Conservation (phyloP, 768 basidiomycete species). For the Suillus occidentalis region DNA sequence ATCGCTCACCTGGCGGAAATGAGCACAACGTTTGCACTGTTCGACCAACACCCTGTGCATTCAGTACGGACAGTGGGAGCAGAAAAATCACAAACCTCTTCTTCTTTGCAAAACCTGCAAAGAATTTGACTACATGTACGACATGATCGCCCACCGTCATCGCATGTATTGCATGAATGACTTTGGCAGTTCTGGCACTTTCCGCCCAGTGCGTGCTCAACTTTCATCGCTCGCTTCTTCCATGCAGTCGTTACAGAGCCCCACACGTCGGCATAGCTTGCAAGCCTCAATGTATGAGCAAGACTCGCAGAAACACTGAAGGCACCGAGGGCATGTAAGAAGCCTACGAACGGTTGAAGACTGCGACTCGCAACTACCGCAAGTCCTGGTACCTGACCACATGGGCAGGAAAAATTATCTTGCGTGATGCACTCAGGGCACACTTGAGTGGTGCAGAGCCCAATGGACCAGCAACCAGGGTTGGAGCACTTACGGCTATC, state of each 20-base stretch:
- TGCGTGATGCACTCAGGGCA: conserved; percentile 5
- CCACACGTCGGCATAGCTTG: not conserved
- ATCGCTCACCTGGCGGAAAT: not conserved
- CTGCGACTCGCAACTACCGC: conserved; percentile 2
- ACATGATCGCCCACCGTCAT: not conserved
- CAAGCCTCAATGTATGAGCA: not conserved
- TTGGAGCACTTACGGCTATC: not conserved
- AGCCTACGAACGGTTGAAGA: not conserved
- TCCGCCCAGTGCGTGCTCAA: not conserved
- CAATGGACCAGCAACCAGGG: conserved; percentile 1
- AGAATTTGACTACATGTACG: not conserved
- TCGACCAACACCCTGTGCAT: not conserved
- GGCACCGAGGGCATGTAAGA: conserved; percentile 1
- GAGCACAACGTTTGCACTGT: not conserved
- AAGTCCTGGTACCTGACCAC: conserved; percentile 3
- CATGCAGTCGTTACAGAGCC: conserved; percentile 8
- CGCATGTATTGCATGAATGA: not conserved
- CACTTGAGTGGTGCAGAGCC: not conserved
- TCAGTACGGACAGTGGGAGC: not conserved
- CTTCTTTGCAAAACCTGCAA: not conserved
- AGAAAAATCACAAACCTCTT: not conserved
- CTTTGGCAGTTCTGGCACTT: not conserved
- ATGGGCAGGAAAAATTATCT: conserved; percentile 4
- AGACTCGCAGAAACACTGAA: not conserved
- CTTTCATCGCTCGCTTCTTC: not conserved